These are phyloP conservation scores for Saturnispora serradocipensis DNA, from an alignment of 805 yeast species.

Conservation along the genomic window DNA sequence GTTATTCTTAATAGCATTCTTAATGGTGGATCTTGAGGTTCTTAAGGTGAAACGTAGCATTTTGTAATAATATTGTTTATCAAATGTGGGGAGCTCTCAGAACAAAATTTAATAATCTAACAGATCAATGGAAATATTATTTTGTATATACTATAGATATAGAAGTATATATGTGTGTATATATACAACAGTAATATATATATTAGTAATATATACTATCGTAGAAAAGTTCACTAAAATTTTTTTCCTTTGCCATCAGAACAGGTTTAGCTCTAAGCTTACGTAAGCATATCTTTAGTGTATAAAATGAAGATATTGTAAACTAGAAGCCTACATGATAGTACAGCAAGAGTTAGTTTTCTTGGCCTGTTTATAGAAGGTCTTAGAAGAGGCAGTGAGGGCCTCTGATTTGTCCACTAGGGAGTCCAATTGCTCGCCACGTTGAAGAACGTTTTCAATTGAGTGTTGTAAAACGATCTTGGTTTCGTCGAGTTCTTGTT, in stretches of 20 bases:
- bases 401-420: slow-evolving; percentile 95
- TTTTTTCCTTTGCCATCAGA: background rate
- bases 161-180: background rate
- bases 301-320: background rate
- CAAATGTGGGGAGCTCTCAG: background rate
- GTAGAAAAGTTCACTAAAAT: background rate
- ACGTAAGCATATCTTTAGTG: background rate
- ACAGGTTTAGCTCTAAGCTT: background rate
- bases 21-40: background rate
- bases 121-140: background rate
- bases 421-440: slow-evolving; percentile 93
- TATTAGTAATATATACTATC: background rate
- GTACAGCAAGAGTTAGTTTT: slow-evolving; percentile 87
- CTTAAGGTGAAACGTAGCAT: background rate
- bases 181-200: background rate
- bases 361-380: slow-evolving; percentile 96
- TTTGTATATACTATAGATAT: background rate
- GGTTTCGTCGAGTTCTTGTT: slow-evolving; percentile 95
- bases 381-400: slow-evolving; percentile 74
- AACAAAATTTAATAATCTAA: background rate
- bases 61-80: background rate
- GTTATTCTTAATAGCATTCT: background rate
- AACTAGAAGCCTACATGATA: slow-evolving; percentile 39
- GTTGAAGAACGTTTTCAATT: slow-evolving; percentile 83
- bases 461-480: slow-evolving; percentile 94